These are phyloP conservation scores for Straminergon stramineum DNA, from an alignment of 225 moss, liverwort and hornwort genomes.

Conservation along the genomic window DNA sequence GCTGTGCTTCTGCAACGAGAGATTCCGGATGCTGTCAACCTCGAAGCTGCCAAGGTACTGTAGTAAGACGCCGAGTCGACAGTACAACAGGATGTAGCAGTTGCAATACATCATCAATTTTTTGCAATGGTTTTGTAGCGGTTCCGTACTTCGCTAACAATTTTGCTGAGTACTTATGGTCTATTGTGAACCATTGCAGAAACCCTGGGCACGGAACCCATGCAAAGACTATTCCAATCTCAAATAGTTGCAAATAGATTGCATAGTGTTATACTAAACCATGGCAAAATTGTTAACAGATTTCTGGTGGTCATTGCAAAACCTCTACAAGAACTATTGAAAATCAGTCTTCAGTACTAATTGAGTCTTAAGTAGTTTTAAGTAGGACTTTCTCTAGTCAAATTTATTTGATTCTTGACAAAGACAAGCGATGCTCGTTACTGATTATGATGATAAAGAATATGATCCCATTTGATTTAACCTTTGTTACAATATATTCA, in stretches of 20 bases:
- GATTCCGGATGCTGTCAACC: conserved; percentile 29
- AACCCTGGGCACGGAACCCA: background rate
- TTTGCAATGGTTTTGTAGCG: background rate
- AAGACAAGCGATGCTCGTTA: background rate
- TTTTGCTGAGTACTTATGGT: background rate
- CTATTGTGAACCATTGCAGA: background rate
- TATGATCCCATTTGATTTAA: background rate
- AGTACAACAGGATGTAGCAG: background rate
- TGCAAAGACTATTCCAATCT: background rate
- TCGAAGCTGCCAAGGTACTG: conserved; percentile 30
- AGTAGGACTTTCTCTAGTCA: background rate
- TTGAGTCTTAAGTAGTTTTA: background rate
- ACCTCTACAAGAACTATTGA: background rate
- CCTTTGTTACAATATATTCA: background rate
- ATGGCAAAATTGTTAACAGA: too few species aligned
- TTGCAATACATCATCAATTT: background rate
- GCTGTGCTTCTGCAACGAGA: conserved; percentile 35
- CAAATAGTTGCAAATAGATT: background rate
- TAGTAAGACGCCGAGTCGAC: background rate
- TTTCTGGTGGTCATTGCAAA: background rate
- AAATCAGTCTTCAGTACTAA: background rate
- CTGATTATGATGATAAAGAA: background rate
- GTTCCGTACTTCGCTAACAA: background rate
- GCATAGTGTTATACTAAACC: background rate
- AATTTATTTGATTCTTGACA: background rate